Conservation (phyloP, 176 grass and related monocot genomes). For the Carex kokanica region DNA sequence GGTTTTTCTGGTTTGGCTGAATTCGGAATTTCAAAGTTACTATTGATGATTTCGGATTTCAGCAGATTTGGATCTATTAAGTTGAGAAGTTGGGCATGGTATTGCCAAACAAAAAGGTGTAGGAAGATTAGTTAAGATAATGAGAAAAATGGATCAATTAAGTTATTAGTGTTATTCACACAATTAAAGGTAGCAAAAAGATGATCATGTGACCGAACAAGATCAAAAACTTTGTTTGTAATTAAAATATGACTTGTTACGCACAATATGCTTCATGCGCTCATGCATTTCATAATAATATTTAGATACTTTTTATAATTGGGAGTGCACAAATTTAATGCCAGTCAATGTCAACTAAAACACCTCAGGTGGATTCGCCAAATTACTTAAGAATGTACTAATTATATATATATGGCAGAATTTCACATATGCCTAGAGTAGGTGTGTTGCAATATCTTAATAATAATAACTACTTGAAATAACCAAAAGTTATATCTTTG, state of each 20-base stretch:
- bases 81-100: neutral
- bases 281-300: neutral
- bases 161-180: neutral
- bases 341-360: neutral
- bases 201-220: neutral
- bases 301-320: too few relatives aligned
- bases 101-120: neutral
- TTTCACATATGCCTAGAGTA: too few relatives aligned
- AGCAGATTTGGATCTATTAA: too few relatives aligned
- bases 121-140: neutral
- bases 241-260: too few relatives aligned
- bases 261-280: neutral
- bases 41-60: too few relatives aligned
- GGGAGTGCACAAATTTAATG: neutral
- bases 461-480: too few relatives aligned
- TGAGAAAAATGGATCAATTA: neutral
- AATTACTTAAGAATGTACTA: too few relatives aligned
- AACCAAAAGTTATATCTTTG: too few relatives aligned
- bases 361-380: neutral
- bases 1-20: too few relatives aligned
- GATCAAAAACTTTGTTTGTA: neutral
- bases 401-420: too few relatives aligned
- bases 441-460: too few relatives aligned
- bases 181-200: constrained; percentile 14
- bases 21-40: too few relatives aligned